These are phyloP conservation scores for Lactifluus rugatus DNA, from an alignment of 768 basidiomycete genomes.

Conservation along the genomic window DNA sequence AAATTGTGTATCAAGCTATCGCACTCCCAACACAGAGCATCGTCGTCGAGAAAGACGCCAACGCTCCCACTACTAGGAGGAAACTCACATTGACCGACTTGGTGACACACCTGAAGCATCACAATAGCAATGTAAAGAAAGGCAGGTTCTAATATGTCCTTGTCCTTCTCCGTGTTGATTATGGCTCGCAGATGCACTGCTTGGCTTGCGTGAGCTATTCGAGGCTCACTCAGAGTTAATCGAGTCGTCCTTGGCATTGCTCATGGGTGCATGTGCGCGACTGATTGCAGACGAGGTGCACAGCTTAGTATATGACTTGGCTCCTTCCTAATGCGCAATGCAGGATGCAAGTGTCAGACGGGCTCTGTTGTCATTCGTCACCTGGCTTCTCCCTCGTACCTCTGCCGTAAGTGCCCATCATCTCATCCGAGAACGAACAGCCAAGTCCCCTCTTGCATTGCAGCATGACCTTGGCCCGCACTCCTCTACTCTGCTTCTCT, in stretches of 20 bases:
- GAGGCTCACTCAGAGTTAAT: slow-evolving; percentile 50
- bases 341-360: slow-evolving; percentile 80
- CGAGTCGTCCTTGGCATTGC: slow-evolving; percentile 38
- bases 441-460: background rate
- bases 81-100: slow-evolving; percentile 72
- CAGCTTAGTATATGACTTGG: background rate
- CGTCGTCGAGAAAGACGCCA: slow-evolving; percentile 41
- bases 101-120: slow-evolving; percentile 70
- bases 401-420: slow-evolving; percentile 36
- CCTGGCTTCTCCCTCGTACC: slow-evolving; percentile 62
- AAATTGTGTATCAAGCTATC: slow-evolving; percentile 49
- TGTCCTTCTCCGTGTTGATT: background rate
- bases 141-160: slow-evolving; percentile 34
- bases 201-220: slow-evolving; percentile 64
- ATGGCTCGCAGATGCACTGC: slow-evolving; percentile 50
- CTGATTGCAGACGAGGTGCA: slow-evolving; percentile 76
- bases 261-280: slow-evolving; percentile 56
- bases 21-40: slow-evolving; percentile 83
- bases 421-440: background rate
- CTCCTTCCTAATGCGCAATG: background rate
- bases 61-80: slow-evolving; percentile 62
- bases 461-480: slow-evolving; percentile 71
- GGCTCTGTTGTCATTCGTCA: slow-evolving; percentile 52
- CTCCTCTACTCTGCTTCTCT: slow-evolving; percentile 65
- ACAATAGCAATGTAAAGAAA: slow-evolving; percentile 63